phyloP scores from a whole-genome alignment of 768 basidiomycete species.

The Lentinula sp. region DNA sequence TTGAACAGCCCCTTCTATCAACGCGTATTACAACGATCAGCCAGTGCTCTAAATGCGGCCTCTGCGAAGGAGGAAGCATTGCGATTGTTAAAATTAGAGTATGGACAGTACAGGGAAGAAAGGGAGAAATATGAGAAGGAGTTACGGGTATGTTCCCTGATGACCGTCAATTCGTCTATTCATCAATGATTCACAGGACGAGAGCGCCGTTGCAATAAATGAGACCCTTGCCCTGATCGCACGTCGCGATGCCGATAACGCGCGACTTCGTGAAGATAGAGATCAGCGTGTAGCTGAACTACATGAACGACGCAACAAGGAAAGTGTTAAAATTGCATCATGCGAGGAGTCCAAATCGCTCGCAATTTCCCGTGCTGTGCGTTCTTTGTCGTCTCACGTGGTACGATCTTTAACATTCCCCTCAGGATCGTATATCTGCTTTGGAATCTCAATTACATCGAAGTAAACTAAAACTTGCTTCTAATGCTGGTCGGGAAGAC shows the following conservation, averaged over 20 bases:
- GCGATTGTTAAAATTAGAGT: slow-evolving; percentile 19
- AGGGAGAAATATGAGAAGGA: slow-evolving; percentile 1
- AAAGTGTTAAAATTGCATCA: slow-evolving; percentile 50
- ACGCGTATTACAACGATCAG: slow-evolving; percentile 1
- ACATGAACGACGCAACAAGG: slow-evolving; percentile 62
- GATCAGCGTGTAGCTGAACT: slow-evolving; percentile 64
- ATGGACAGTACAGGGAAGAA: background rate
- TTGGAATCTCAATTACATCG: slow-evolving; percentile 70
- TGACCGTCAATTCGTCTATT: slow-evolving; percentile 6
- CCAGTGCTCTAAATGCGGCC: background rate
- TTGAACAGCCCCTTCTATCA: background rate
- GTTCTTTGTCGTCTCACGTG: slow-evolving; percentile 13
- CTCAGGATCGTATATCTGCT: slow-evolving; percentile 65
- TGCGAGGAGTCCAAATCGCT: slow-evolving; percentile 61
- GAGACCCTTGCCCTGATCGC: slow-evolving; percentile 56
- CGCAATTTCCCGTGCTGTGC: slow-evolving; percentile 54
- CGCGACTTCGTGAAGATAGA: slow-evolving; percentile 65
- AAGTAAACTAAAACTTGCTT: slow-evolving; percentile 73
- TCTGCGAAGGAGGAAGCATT: slow-evolving; percentile 30
- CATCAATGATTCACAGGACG: slow-evolving; percentile 19
- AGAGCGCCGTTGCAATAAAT: slow-evolving; percentile 44
- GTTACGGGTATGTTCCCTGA: slow-evolving; percentile 10
- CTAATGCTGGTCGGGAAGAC: slow-evolving; percentile 63
- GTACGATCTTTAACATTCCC: background rate
- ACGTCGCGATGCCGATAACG: slow-evolving; percentile 63